Base-by-base conservation (phyloP, 2,329 filamentous ascomycete species). In the Fusarium veterinarium region DNA sequence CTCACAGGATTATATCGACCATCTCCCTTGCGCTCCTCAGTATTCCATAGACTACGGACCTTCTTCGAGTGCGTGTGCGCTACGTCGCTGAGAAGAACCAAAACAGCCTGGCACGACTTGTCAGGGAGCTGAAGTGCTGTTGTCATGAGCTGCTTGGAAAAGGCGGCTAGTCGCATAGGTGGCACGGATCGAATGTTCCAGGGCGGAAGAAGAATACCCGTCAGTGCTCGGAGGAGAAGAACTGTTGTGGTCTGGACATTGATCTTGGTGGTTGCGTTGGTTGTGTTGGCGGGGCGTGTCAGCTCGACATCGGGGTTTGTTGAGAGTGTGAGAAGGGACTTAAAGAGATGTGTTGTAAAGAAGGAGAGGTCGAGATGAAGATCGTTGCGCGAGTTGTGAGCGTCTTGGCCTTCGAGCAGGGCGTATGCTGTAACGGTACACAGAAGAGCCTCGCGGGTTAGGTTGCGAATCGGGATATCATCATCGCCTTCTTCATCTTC, bases 381-480 rank as follows among this genome's bases (percentile, higher is more conserved):
- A 48, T 91, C 88, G 46, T 91, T 89, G 64, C 94, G 92, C 53
- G 94, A 93, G 83, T 95, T 95, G 83, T 93, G 92, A 20, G 91
- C 94, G 78, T 98, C 95, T 84, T 99, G 96, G 53, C 96, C 95
- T 72, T 96, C 93, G 42, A 99, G 91, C 11, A 99, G 91, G n/a
- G 95, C 95, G 79, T 97, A 98, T 31, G 97, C 96, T 2, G 96
- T 99, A 77, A 97, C 95, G 64, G 95, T 97, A 84, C 95, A 98
- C 63, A 99, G 92, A 9, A 99, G 91, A 16, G 93, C 90, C 82
- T 98, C 95, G 73, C 96, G 92, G 31, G 92, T 94, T 16, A 92
- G 85, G 81, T 97, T 95, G 62, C 95, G 91, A 42, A 86, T 80
- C 17, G 86, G 80, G 3, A 81, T 71, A 5, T 83, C 81, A 13